Evolutionary conservation across 2,329 filamentous ascomycete genomes (phyloP).

Genomic region (Beauveria pseudobassiana): DNA sequence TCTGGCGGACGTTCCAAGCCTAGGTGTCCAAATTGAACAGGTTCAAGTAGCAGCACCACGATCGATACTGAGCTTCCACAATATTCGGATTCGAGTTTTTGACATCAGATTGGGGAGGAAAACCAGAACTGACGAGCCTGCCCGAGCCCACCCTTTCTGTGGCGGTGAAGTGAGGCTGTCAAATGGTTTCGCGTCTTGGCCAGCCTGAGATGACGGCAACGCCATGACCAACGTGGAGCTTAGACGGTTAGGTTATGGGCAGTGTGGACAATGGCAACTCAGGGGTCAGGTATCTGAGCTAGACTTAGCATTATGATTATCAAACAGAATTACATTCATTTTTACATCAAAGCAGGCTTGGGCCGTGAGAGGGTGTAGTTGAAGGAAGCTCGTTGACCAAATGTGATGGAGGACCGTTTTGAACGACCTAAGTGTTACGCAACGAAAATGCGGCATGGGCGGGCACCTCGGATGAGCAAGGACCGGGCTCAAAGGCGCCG

Average conservation of each 20-base stretch:
- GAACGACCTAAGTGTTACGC: background rate
- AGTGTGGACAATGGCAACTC: background rate
- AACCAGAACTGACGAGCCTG: background rate
- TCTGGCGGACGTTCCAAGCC: background rate
- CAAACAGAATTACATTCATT: background rate
- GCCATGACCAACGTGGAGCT: background rate
- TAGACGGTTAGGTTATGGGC: background rate
- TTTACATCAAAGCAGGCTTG: background rate
- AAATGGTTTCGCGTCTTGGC: background rate
- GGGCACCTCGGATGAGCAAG: background rate
- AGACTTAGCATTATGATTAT: background rate
- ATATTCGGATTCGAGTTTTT: background rate
- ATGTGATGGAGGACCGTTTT: background rate
- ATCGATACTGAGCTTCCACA: constrained; percentile 2
- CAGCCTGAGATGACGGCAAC: background rate
- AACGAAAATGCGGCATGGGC: background rate
- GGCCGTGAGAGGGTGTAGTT: background rate
- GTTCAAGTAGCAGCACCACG: background rate
- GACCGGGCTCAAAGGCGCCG: background rate
- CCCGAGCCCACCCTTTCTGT: background rate
- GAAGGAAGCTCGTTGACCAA: background rate
- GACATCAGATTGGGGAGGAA: background rate
- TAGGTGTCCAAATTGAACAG: background rate
- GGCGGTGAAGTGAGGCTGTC: background rate
- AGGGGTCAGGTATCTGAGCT: background rate